Evolutionary conservation across 495 filamentous ascomycete species (phyloP).

Genomic region (Usnea hakonensis): DNA sequence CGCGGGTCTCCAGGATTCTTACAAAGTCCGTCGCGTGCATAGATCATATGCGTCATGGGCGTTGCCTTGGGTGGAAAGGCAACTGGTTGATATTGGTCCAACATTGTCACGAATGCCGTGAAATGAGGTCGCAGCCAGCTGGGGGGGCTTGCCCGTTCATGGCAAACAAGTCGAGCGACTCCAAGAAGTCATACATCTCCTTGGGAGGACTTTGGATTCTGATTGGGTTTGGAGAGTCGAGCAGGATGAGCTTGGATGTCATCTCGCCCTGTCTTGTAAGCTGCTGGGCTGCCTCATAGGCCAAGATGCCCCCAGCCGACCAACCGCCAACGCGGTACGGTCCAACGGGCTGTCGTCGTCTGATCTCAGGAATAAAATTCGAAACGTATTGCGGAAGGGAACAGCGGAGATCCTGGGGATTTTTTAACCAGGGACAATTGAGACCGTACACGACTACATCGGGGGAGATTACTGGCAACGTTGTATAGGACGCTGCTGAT

Average conservation of each 20-base stretch:
- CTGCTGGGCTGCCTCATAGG: slow-evolving; percentile 33
- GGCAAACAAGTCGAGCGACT: slow-evolving; percentile 31
- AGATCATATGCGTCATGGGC: slow-evolving; percentile 28
- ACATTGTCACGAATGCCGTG: slow-evolving; percentile 27
- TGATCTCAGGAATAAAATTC: slow-evolving; percentile 55
- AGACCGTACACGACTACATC: slow-evolving; percentile 50
- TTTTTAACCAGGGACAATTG: slow-evolving; percentile 56
- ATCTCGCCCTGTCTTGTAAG: slow-evolving; percentile 28
- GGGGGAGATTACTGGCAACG: slow-evolving; percentile 38
- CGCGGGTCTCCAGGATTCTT: slow-evolving; percentile 21
- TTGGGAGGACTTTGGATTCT: slow-evolving; percentile 29
- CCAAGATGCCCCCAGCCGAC: slow-evolving; percentile 41
- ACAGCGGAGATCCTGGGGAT: slow-evolving; percentile 45
- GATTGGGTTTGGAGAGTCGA: slow-evolving; percentile 33
- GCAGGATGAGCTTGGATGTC: slow-evolving; percentile 30
- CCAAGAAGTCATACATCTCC: slow-evolving; percentile 33
- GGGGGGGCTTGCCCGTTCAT: slow-evolving; percentile 24
- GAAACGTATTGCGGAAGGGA: slow-evolving; percentile 47
- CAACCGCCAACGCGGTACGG: slow-evolving; percentile 59
- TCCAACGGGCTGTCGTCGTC: slow-evolving; percentile 51
- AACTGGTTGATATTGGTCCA: slow-evolving; percentile 29
- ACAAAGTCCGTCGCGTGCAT: slow-evolving; percentile 27
- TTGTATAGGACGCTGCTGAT: slow-evolving; percentile 55
- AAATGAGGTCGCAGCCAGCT: slow-evolving; percentile 34
- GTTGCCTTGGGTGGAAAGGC: slow-evolving; percentile 18